Evolutionary conservation across 2,329 filamentous ascomycete genomes (phyloP), one percentile per base, ranked within the genome.

Genomic region (Ophiobolus disseminans): DNA sequence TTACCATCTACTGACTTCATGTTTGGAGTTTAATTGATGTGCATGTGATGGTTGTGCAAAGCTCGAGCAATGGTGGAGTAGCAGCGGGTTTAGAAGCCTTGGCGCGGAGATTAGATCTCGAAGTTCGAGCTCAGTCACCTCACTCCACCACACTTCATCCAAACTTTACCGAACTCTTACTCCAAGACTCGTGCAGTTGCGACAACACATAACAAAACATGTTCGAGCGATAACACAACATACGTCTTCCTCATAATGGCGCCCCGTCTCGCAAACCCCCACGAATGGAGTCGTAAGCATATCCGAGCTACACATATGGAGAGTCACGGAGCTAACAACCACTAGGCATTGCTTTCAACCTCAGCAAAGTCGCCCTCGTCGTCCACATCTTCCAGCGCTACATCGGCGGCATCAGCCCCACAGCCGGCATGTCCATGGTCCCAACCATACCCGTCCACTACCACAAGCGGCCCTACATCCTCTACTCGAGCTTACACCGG

Each of bases 351-450:
- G n/a, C 45, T 35, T n/a, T n/a, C 31, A 23, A 20, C 14, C 31
- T 37, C 17, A 35, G 16, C 10, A 32, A 65, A 48, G 22, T 51
- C 31, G 48, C 53, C 47, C 53, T 70, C 50, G 25, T 57, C 34
- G 36, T 44, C n/a, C 76, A 79, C 60, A 57, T 75, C 34, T 61
- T 73, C 55, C 45, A 57, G 23, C 60, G 60, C 21, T 86, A 94
- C 74, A 76, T 84, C 62, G 83, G 85, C 74, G 79, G 79, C 55
- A 64, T 87, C 57, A 81, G 81, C 16, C 73, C 78, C 3, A 85
- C 86, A 13, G 78, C 79, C 20, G 93, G 93, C 2, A 85, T 91
- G 3, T 93, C 89, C 14, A 97, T 97, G 94, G 82, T 94, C 40
- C 93, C 93, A 6, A 96, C 91, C 0, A 86, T 97, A 36, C 63